Conservation (phyloP, 805 yeast genomes). For the Yueomyces sp. region DNA sequence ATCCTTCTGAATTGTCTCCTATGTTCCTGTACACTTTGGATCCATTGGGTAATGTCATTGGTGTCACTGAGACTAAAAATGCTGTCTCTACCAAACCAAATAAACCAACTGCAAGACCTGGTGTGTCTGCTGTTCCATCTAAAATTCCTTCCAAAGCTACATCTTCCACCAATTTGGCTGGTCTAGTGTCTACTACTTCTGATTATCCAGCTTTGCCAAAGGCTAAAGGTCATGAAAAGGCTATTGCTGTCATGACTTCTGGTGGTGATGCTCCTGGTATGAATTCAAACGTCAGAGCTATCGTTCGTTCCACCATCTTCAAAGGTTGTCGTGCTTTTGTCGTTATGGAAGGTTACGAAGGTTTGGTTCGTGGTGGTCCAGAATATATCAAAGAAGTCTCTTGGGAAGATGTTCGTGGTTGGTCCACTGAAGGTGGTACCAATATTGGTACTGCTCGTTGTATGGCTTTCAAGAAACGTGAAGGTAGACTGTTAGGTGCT, state of each 20-base stretch:
- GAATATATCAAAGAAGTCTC: constrained; percentile 41
- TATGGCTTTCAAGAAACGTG: constrained; percentile 49
- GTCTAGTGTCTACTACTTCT: constrained; percentile 5
- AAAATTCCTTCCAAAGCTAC: constrained; percentile 10
- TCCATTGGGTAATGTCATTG: constrained; percentile 73
- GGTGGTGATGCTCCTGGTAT: constrained; percentile 80
- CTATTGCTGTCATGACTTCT: constrained; percentile 67
- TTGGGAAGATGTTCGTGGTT: constrained; percentile 66
- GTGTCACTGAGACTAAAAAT: constrained; percentile 54
- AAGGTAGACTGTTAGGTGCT: constrained; percentile 52
- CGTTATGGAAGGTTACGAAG: constrained; percentile 63
- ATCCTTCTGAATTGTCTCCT: constrained; percentile 65
- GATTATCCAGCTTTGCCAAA: constrained; percentile 11
- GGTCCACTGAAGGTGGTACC: constrained; percentile 62
- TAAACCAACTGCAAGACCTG: constrained; percentile 7
- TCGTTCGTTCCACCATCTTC: constrained; percentile 53
- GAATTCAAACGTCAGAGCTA: constrained; percentile 67
- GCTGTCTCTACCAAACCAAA: constrained; percentile 37
- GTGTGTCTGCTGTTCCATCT: constrained; percentile 3
- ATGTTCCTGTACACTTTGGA: constrained; percentile 65
- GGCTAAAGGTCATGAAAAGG: constrained; percentile 16
- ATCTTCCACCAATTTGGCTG: constrained; percentile 13
- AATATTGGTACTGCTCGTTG: constrained; percentile 71
- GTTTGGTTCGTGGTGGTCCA: constrained; percentile 52
- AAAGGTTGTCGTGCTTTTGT: constrained; percentile 55